Base-by-base conservation (phyloP, 1,139 yeast species). In the Pichia sp. region DNA sequence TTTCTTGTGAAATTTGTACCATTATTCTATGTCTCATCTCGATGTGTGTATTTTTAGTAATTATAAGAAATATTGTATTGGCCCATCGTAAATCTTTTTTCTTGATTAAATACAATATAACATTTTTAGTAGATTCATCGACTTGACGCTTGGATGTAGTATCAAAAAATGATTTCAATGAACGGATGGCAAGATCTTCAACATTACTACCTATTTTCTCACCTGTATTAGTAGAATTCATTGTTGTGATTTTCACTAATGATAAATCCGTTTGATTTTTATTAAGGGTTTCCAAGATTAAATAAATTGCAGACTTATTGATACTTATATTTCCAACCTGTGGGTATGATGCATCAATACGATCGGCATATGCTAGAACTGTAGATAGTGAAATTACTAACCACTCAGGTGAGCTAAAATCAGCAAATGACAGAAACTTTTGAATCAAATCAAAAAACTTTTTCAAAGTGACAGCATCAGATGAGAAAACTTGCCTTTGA, bases 11-110 rank as follows among this genome's bases (percentile, higher is more conserved):
- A 33, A 74, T 56, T 12, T 75, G 66, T 5, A 57, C 47, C 26
- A 55, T 46, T 7, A 56, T 74, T 32, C 82, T 66, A 59, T 85
- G 89, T 49, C 98, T 68, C 47, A 86, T 66, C 56, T 88, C 96
- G 15, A 91, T 95, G 0, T 95, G 97, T 7, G 86, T 75, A 77
- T 91, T 86, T 35, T 77, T 73, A 10, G 86, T 77, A 44, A 85
- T 74, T 49, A 78, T 66, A 48, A 78, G 82, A 38, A 85, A 63
- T 41, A 88, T 67, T 3, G 69, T 61, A 22, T 71, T 67, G 2
- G 77, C 68, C 89, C 89, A 81, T 31, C 49, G 45, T 8, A 52
- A 30, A 18, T 54, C 57, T 9, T 42, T 40, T 7, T 47, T 40
- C 12, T 51, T 43, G 9, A 63, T 41, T 19, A 66, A 48, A 46